Evolutionary conservation across 2,329 filamentous ascomycete genomes (phyloP).

Genomic region (Ascocoryne sarcoides): DNA sequence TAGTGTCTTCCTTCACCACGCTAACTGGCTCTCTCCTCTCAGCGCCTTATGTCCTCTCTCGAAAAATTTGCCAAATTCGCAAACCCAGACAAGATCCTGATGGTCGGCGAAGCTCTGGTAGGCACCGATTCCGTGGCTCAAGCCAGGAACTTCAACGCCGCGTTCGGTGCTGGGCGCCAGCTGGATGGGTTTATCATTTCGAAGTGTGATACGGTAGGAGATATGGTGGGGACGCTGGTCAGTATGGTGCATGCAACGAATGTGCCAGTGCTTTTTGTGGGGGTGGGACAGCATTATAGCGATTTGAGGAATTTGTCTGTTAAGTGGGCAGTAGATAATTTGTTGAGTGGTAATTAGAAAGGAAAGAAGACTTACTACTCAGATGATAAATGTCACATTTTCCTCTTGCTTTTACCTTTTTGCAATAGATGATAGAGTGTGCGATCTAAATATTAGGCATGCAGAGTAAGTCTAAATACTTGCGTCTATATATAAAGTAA

Average conservation of each 20-base stretch:
- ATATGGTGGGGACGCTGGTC: slow-evolving; percentile 82
- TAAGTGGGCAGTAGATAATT: slow-evolving; percentile 59
- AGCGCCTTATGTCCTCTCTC: slow-evolving; percentile 84
- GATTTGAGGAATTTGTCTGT: slow-evolving; percentile 62
- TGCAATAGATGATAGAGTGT: no score
- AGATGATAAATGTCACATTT: no score
- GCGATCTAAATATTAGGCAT: no score
- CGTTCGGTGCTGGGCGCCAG: slow-evolving; percentile 71
- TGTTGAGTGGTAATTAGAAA: slow-evolving; percentile 35
- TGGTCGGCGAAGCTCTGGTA: slow-evolving; percentile 88
- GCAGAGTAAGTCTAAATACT: no score
- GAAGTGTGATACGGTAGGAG: slow-evolving; percentile 98
- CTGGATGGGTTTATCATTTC: slow-evolving; percentile 97
- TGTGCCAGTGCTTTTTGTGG: slow-evolving; percentile 90
- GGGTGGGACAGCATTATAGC: slow-evolving; percentile 61
- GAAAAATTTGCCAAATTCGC: slow-evolving; percentile 98
- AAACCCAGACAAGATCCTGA: slow-evolving; percentile 94
- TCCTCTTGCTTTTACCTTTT: no score
- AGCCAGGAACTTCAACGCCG: slow-evolving; percentile 90
- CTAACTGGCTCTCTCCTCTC: slow-evolving; percentile 10
- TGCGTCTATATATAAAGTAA: no score
- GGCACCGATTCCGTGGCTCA: slow-evolving; percentile 94
- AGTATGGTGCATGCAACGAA: slow-evolving; percentile 96
- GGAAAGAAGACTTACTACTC: neutral
- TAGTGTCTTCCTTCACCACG: no score